These are phyloP conservation scores for Leishmania braziliensis DNA, from an alignment of 208 protist genomes.

Conservation along the genomic window DNA sequence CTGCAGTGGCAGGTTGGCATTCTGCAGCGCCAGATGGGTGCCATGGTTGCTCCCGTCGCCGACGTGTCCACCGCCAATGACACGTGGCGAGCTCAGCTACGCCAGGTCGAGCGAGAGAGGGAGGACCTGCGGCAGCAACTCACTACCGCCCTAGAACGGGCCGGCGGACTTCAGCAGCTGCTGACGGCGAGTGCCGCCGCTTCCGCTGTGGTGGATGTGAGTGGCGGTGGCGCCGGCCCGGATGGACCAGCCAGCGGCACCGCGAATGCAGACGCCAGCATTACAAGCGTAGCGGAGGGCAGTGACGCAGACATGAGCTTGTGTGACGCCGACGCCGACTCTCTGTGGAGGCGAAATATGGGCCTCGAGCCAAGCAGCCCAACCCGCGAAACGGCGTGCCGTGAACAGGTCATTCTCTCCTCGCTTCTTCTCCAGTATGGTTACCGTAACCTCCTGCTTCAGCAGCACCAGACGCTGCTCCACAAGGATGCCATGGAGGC, in stretches of 20 bases:
- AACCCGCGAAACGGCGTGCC: conserved; percentile 24
- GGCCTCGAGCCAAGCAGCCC: conserved; percentile 20
- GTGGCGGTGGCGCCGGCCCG: not conserved
- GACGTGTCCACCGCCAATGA: conserved; percentile 32
- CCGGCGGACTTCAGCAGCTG: conserved; percentile 31
- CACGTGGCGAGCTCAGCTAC: conserved; percentile 56
- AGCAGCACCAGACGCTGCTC: conserved; percentile 63
- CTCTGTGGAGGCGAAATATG: not conserved
- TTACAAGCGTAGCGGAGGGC: not conserved
- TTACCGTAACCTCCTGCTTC: conserved; percentile 67
- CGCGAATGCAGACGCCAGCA: not conserved
- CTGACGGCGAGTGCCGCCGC: conserved; percentile 7
- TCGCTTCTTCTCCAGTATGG: conserved; percentile 57
- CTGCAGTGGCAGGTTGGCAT: conserved; percentile 58
- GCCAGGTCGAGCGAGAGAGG: conserved; percentile 62
- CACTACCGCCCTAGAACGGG: conserved; percentile 36
- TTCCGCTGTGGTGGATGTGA: not conserved
- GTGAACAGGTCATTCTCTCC: conserved; percentile 45
- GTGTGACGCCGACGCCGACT: not conserved
- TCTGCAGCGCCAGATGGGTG: conserved; percentile 62
- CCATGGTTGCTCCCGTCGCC: conserved; percentile 33
- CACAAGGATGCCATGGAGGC: conserved; percentile 29
- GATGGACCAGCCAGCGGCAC: conserved; percentile 3
- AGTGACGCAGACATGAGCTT: conserved; percentile 17
- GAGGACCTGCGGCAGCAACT: conserved; percentile 57